Evolutionary conservation across 2,329 filamentous ascomycete species (phyloP), one percentile per base, ranked within the genome.

Genomic region (Juglanconis sp.): DNA sequence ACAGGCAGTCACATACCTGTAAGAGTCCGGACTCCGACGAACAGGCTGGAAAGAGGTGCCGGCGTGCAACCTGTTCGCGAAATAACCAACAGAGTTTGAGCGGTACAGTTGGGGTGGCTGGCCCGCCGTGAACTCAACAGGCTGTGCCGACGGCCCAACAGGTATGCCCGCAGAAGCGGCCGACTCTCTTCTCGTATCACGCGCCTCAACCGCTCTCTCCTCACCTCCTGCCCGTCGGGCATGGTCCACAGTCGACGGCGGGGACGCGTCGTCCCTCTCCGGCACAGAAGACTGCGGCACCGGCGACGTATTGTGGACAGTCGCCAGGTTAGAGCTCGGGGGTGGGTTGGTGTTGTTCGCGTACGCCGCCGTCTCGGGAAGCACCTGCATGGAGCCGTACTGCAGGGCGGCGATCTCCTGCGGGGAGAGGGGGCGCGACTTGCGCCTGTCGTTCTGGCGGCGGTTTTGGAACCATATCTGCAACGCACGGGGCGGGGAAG

Each of bases 381-480:
- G 71, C 38, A 80, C 75, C 65, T 81, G 77, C 72, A 85, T 77
- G 66, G 78, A 79, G 51, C 83, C 78, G 69, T 83, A 80, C 69
- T 82, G 75, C 67, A 87, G 76, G 61, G 83, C 82, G 64, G 82
- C 86, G 57, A 94, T 83, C 72, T 95, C 91, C 72, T 92, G 87
- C 9, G 88, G 85, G 34, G 91, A 85, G 42, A 96, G 81, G 51
- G 93, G 92, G 67, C 91, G 89, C 58, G 91, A 92, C 78, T 94
- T 96, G 66, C 94, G 86, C 68, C 94, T 86, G 73, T 96, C 91
- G 74, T 96, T 96, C 74, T 98, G 94, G 66, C 94, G 85, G 70
- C 92, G 87, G 71, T 97, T 97, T 71, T 97, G 94, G 76, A 97
- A 97, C 94, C 94, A 98, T 68, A 97, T 96, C 94, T 97, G 61